Conservation (phyloP, 148 eudicot species). For the Amaranthus hypochondriacus region DNA sequence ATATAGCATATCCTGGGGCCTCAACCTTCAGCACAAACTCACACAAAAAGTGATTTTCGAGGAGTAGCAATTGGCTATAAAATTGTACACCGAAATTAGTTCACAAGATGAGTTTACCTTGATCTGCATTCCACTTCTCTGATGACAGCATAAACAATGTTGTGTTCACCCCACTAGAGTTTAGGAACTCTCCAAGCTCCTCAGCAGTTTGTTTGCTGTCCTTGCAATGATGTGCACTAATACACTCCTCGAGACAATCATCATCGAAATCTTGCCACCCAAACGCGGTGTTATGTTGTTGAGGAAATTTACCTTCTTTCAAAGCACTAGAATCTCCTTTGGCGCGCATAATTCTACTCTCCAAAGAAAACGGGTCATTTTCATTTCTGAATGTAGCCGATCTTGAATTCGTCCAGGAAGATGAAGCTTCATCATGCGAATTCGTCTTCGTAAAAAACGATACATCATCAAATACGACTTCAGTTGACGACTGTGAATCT, state of each 20-base stretch:
- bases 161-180: constrained; percentile 18
- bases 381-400: not conserved
- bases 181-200: constrained; percentile 24
- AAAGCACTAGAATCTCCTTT: not conserved
- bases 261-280: constrained; percentile 11
- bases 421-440: constrained; percentile 24
- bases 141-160: constrained; percentile 9
- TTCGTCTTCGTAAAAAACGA: constrained; percentile 6
- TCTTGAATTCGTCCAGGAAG: constrained; percentile 18
- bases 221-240: not conserved
- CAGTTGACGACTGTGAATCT: constrained; percentile 14
- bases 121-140: constrained; percentile 17
- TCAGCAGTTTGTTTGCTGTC: constrained; percentile 7
- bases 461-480: not conserved
- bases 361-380: constrained; percentile 2
- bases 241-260: constrained; percentile 21
- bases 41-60: not conserved
- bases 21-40: too few relatives aligned
- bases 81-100: not conserved
- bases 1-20: too few relatives aligned
- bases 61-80: not conserved
- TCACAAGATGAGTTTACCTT: constrained; percentile 16
- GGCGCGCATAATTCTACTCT: not conserved
- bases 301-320: constrained; percentile 8
- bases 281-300: not conserved